Conservation (phyloP, 2,329 filamentous ascomycete species). For the Xylariaceae sp. region DNA sequence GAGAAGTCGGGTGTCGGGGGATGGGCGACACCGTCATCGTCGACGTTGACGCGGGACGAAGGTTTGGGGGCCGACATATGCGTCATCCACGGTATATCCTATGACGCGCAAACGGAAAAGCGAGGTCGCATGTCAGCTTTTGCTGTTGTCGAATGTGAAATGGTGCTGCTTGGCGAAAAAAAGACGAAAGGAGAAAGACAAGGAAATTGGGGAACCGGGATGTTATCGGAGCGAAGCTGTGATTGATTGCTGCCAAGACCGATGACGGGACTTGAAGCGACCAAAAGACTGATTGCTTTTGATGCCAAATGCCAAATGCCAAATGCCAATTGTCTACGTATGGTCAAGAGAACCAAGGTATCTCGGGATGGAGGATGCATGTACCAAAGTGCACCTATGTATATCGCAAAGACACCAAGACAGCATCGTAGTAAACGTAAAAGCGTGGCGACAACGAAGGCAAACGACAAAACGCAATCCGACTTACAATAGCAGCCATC, state of each 20-base stretch:
- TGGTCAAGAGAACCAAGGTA: too few species aligned
- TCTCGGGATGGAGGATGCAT: too few species aligned
- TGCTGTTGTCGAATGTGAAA: background rate
- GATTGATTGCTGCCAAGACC: background rate
- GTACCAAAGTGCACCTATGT: too few species aligned
- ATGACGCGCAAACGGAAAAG: slow-evolving; percentile 12
- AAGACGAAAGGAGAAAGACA: background rate
- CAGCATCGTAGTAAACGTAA: too few species aligned
- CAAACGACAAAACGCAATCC: too few species aligned
- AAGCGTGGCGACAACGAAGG: too few species aligned
- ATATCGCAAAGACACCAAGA: too few species aligned
- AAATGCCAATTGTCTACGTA: too few species aligned
- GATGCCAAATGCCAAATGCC: too few species aligned
- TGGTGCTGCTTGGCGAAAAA: background rate
- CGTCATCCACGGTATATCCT: slow-evolving; percentile 49
- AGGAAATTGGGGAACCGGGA: background rate
- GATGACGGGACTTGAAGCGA: background rate
- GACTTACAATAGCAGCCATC: slow-evolving; percentile 35
- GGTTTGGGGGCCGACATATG: slow-evolving; percentile 45
- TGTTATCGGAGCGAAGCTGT: background rate
- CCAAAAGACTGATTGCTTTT: too few species aligned
- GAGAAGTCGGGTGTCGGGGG: slow-evolving; percentile 21
- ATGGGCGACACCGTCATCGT: slow-evolving; percentile 31
- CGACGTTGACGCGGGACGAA: slow-evolving; percentile 34
- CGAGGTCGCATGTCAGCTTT: slow-evolving; percentile 16